Base-by-base conservation (phyloP, 441 rosid genomes). In the Erodium moschatum region DNA sequence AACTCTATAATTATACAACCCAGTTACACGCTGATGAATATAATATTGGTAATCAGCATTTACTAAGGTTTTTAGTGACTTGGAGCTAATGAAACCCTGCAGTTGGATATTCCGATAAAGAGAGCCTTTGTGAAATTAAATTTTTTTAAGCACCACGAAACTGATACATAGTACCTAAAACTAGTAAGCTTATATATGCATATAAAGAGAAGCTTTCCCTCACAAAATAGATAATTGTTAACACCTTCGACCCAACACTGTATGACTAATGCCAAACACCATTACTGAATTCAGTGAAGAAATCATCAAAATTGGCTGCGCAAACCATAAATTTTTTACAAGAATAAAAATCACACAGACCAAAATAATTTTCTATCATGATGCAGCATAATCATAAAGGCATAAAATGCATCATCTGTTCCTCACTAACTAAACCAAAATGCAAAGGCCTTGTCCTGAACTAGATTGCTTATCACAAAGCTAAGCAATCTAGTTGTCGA, bases 391-490 rank as follows among this genome's bases (percentile, higher is more conserved):
- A 21, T 15, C 60, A 67, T 65, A 66, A 20, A 67, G 62, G 74
- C 70, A 71, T 3, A 50, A 50, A 50, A 52, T 52, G 60, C 60
- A 52, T 52, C 60, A 52, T n/a, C 20, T n/a, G 21, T 52, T 52
- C 60, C 1, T 15, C 60, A 52, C 60, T 52, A 52, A 71, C 79
- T 74, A 68, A 78, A 70, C 67, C 13, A 56, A 29, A 74, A 69
- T 72, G 78, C 65, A 62, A 67, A 58, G 70, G 70, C 73, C 76
- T 76, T 42, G 61, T 62, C 84, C 82, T 77, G 81, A 75, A 40
- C 75, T 76, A 76, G 69, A 42, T 7, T 42, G 33, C 1, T 29
- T 40, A 8, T 8, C 6, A 1, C 1, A 40, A 40, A 40, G 6
- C 1, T 40, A 40, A 40, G 10, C 9, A 8, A 8, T 1, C 46